These are phyloP conservation scores for Monosporascus sp. DNA, from an alignment of 2,329 filamentous ascomycete species.

Conservation along the genomic window DNA sequence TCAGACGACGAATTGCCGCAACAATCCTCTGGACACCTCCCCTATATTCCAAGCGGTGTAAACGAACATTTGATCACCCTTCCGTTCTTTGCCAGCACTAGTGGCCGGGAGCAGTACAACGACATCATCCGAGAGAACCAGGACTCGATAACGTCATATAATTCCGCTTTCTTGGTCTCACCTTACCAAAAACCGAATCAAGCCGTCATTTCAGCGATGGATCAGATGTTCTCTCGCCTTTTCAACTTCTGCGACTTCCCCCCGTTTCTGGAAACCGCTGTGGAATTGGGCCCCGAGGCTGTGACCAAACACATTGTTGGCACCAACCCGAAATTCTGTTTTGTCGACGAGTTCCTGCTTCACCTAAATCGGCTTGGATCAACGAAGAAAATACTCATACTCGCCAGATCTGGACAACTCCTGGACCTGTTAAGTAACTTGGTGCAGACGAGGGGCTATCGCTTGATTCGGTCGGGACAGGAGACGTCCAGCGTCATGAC, in stretches of 20 bases:
- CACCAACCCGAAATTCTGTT: conserved; percentile 56
- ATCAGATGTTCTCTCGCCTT: conserved; percentile 46
- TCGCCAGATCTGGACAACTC: conserved; percentile 45
- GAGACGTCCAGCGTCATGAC: conserved; percentile 11
- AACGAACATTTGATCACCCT: conserved; percentile 51
- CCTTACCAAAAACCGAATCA: conserved; percentile 33
- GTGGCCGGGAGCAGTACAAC: conserved; percentile 43
- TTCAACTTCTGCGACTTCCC: conserved; percentile 54
- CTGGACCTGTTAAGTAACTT: conserved; percentile 49
- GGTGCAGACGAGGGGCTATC: conserved; percentile 33
- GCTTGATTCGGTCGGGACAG: conserved; percentile 23
- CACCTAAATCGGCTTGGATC: conserved; percentile 31
- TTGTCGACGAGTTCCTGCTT: conserved; percentile 51
- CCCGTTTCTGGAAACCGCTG: conserved; percentile 43
- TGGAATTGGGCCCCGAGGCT: conserved; percentile 35
- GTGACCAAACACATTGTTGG: conserved; percentile 49
- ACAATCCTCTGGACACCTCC: conserved; percentile 18
- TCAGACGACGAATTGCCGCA: conserved; percentile 13
- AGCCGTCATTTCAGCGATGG: conserved; percentile 39
- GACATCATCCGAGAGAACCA: conserved; percentile 40
- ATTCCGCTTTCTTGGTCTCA: conserved; percentile 35
- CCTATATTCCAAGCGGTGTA: conserved; percentile 21
- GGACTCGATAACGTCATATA: conserved; percentile 41
- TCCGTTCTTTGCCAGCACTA: conserved; percentile 47
- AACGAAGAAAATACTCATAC: conserved; percentile 46